Conservation (phyloP, 129 eudicot genomes). For the Flaveria trinervia region DNA sequence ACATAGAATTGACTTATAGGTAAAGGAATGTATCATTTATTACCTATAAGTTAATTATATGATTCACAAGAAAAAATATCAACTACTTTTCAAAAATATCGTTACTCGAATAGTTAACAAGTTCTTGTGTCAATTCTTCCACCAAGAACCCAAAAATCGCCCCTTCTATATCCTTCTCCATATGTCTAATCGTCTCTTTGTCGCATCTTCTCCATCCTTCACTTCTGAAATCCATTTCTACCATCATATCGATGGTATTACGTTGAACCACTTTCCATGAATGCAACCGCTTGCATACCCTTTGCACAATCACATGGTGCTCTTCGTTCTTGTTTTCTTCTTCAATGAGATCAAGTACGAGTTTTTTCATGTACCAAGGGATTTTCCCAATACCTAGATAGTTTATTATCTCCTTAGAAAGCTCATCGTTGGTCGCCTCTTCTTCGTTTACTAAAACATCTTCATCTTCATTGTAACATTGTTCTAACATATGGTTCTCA, state of each 20-base stretch:
- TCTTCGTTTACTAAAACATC: slow-evolving; percentile 22
- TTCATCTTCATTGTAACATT: slow-evolving; percentile 45
- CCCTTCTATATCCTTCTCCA: slow-evolving; percentile 53
- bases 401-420: slow-evolving; percentile 35
- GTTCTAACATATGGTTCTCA: slow-evolving; percentile 69
- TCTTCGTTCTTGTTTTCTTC: slow-evolving; percentile 52
- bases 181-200: slow-evolving; percentile 39
- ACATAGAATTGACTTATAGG: slow-evolving; percentile 32
- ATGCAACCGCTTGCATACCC: slow-evolving; percentile 71
- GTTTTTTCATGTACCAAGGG: slow-evolving; percentile 64
- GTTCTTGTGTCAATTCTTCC: slow-evolving; percentile 60
- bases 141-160: slow-evolving; percentile 54
- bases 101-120: slow-evolving; percentile 13
- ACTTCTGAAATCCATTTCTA: slow-evolving; percentile 55
- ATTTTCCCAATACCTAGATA: slow-evolving; percentile 40
- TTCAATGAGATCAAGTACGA: slow-evolving; percentile 54
- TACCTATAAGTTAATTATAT: slow-evolving; percentile 33
- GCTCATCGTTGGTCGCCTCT: slow-evolving; percentile 24
- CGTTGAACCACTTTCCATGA: slow-evolving; percentile 72
- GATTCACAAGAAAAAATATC: neutral
- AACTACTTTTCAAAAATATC: neutral
- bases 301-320: slow-evolving; percentile 37
- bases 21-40: neutral
- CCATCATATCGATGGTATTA: slow-evolving; percentile 94
- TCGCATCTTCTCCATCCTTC: slow-evolving; percentile 66